Conservation (phyloP, 306 rosid species). For the Cicer chorassanicum region DNA sequence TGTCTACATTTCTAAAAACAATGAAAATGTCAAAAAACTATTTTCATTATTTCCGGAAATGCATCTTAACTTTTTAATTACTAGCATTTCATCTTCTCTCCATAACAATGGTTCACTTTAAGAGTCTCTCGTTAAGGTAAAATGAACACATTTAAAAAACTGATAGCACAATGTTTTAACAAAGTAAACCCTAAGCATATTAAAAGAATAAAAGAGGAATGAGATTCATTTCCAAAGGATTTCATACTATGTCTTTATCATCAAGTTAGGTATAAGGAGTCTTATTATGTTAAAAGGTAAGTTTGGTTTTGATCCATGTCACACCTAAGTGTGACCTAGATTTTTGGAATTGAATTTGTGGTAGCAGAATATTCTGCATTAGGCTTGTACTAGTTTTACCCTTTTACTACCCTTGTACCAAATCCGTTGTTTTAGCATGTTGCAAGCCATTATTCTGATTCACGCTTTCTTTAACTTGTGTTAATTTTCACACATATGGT, state of each 20-base stretch:
- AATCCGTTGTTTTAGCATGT: constrained; percentile 1
- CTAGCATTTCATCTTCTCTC: too few species aligned
- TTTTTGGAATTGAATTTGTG: not conserved
- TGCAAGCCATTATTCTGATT: constrained; percentile 4
- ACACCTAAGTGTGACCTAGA: constrained; percentile 6
- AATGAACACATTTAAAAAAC: too few species aligned
- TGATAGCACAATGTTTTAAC: too few species aligned
- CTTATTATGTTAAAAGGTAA: not conserved
- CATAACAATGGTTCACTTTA: too few species aligned
- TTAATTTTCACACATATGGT: not conserved
- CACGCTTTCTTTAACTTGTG: not conserved
- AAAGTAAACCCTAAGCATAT: not conserved
- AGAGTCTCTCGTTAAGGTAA: too few species aligned
- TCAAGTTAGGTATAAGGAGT: constrained; percentile 4
- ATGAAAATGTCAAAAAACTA: too few species aligned
- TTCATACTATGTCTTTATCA: not conserved
- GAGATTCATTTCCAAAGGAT: constrained; percentile 24
- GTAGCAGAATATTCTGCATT: constrained; percentile 10
- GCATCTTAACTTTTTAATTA: too few species aligned
- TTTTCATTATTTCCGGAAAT: too few species aligned
- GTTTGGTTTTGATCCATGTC: not conserved
- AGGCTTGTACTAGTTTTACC: not conserved
- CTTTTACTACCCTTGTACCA: not conserved
- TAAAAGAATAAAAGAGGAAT: constrained; percentile 10
- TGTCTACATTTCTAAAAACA: too few species aligned